Conservation (phyloP, 2,329 filamentous ascomycete genomes). For the Elsinoe australis region DNA sequence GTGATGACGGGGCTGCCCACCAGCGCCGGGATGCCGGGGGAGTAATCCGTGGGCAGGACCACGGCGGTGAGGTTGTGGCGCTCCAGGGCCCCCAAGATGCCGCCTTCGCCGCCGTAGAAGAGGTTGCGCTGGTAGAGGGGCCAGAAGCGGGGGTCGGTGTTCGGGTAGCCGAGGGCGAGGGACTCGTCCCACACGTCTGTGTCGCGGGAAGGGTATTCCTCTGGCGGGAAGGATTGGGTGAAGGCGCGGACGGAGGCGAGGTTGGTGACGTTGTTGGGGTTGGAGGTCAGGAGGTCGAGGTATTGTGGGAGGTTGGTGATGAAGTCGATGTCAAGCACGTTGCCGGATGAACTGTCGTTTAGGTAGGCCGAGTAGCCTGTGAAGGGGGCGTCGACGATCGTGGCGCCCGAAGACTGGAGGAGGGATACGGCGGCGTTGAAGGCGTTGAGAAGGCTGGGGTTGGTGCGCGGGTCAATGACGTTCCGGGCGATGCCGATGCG, state of each 20-base stretch:
- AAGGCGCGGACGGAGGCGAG: conserved; percentile 49
- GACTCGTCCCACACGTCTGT: conserved; percentile 50
- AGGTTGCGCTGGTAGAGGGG: conserved; percentile 46
- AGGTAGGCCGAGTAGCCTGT: conserved; percentile 44
- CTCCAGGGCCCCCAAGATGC: conserved; percentile 53
- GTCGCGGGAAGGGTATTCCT: conserved; percentile 56
- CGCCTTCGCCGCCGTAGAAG: conserved; percentile 50
- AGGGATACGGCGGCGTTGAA: conserved; percentile 50
- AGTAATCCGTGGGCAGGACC: conserved; percentile 49
- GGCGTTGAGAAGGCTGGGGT: conserved; percentile 41
- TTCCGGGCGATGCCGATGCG: conserved; percentile 60
- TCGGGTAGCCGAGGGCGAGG: conserved; percentile 47
- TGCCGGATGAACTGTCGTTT: conserved; percentile 34
- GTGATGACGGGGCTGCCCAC: conserved; percentile 55
- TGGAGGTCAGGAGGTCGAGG: conserved; percentile 48
- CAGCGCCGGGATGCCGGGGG: conserved; percentile 45
- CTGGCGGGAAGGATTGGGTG: conserved; percentile 46
- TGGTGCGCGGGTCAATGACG: conserved; percentile 32
- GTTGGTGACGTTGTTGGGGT: conserved; percentile 49
- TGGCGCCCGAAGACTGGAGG: conserved; percentile 50
- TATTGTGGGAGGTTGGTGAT: conserved; percentile 50
- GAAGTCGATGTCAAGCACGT: conserved; percentile 54
- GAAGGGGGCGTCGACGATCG: conserved; percentile 54
- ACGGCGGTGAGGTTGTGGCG: conserved; percentile 54
- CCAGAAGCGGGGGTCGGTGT: conserved; percentile 52